These are phyloP conservation scores for Metschnikowia matae DNA, from an alignment of 805 yeast species.

Conservation along the genomic window DNA sequence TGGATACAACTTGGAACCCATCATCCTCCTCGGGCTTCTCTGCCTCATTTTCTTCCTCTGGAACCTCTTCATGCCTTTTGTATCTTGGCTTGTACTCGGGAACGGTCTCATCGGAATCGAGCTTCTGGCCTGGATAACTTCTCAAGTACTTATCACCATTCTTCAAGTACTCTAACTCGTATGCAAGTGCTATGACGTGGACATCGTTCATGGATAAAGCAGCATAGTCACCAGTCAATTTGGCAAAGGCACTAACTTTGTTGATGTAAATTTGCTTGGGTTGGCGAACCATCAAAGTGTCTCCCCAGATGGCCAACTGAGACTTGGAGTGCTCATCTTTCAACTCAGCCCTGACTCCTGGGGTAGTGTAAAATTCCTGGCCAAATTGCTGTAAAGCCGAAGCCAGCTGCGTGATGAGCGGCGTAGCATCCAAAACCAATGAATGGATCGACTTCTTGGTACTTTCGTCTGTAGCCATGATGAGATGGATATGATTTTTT, in stretches of 20 bases:
- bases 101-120: conserved; percentile 21
- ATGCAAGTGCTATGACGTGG: conserved; percentile 86
- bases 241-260: conserved; percentile 71
- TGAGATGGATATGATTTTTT: conserved; percentile 2
- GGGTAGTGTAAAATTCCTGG: conserved; percentile 74
- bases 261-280: conserved; percentile 65
- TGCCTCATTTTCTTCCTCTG: conserved; percentile 5
- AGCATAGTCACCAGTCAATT: conserved; percentile 83
- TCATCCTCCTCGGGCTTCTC: conserved; percentile 18
- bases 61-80: neutral
- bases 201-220: conserved; percentile 90
- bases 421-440: conserved; percentile 78
- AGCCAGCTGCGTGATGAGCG: conserved; percentile 81
- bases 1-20: conserved; percentile 22
- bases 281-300: conserved; percentile 63
- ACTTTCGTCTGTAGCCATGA: neutral
- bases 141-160: conserved; percentile 70
- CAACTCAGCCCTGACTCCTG: conserved; percentile 84
- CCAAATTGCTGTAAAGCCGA: conserved; percentile 71
- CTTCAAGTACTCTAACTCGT: conserved; percentile 78
- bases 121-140: conserved; percentile 63
- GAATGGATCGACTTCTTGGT: conserved; percentile 10
- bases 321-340: conserved; percentile 80
- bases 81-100: conserved; percentile 1
- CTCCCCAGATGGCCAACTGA: conserved; percentile 79